Base-by-base conservation (phyloP, 164 flowering plant genomes). In the Annona cherimola region DNA sequence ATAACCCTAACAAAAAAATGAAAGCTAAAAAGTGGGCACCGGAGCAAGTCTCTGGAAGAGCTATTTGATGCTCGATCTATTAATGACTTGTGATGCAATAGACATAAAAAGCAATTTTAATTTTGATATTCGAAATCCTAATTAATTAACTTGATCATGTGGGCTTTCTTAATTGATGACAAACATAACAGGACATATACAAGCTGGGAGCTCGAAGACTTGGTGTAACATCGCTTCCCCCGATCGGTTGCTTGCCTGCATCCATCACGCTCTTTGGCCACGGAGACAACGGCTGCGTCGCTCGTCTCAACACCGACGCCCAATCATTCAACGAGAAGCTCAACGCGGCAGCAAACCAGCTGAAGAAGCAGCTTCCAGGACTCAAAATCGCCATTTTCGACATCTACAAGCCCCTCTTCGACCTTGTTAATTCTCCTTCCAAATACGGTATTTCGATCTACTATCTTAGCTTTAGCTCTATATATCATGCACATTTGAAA, bases 201-300 rank as follows among this genome's bases (percentile, higher is more conserved):
- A 87, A 85, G 1, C 67, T 82, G 71, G 99, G 99, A 66, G 99
- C 90, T 0, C 86, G 99, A 77, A 89, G 80, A 74, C 82, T 93
- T 66, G 99, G 99, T 6, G 97, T 85, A 66, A 91, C 94, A 59
- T 87, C 97, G 44, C 90, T 94, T 1, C 93, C 96, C 42, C 98
- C 98, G 63, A 42, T 89, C 75, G 99, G 99, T 42, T 94, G 97
- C 74, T 76, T 94, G 45, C 99, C 99, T 14, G 86, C 83, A 3
- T 81, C 92, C 43, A 85, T 81, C 55, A 89, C 99, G 7, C 57
- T 92, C 16, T 86, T 90, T 76, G 93, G 98, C 12, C 73, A 20
- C 45, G 86, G 84, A 1, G 70, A 83, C 63, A 76, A 72, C 2
- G 91, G 88, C 0, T 94, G 98, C 67, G 88, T 90, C 18, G 39